These are phyloP conservation scores for Ogataea ramenticola DNA, from an alignment of 805 yeast species.

Conservation along the genomic window DNA sequence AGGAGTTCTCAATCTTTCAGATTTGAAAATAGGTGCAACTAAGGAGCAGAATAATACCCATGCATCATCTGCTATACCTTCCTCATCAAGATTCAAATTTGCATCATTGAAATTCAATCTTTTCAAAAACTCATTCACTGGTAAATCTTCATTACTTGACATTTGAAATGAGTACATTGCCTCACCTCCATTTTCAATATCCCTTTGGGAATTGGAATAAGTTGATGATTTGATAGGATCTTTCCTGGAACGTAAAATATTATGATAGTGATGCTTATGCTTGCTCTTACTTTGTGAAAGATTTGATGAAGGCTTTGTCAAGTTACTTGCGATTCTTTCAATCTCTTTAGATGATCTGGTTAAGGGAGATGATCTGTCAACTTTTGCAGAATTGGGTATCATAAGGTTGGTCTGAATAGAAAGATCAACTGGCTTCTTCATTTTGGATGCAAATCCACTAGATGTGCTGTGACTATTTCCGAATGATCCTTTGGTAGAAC, in stretches of 20 bases:
- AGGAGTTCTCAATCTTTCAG: conserved; percentile 42
- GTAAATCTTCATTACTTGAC: conserved; percentile 17
- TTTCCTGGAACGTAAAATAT: conserved; percentile 21
- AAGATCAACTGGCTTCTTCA: conserved; percentile 20
- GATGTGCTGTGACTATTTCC: background rate
- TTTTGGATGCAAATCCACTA: conserved; percentile 11
- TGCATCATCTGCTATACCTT: conserved; percentile 37
- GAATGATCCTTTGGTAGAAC: background rate
- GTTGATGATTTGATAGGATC: conserved; percentile 29
- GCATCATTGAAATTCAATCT: conserved; percentile 22
- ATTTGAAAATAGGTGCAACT: conserved; percentile 39
- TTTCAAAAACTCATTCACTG: conserved; percentile 22
- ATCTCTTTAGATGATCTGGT: conserved; percentile 24
- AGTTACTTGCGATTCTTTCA: conserved; percentile 20
- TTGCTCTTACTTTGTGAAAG: conserved; percentile 12
- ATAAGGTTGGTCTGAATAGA: conserved; percentile 20
- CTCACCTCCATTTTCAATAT: conserved; percentile 24
- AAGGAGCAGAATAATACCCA: conserved; percentile 40
- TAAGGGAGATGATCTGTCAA: conserved; percentile 23
- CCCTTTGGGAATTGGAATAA: conserved; percentile 28
- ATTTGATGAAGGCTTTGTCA: background rate
- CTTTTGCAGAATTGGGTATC: conserved; percentile 11
- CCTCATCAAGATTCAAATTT: conserved; percentile 27
- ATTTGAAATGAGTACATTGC: conserved; percentile 31
- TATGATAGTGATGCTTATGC: conserved; percentile 23